Conservation (phyloP, 2,329 filamentous ascomycete species). For the Corinectria fuckeliana region DNA sequence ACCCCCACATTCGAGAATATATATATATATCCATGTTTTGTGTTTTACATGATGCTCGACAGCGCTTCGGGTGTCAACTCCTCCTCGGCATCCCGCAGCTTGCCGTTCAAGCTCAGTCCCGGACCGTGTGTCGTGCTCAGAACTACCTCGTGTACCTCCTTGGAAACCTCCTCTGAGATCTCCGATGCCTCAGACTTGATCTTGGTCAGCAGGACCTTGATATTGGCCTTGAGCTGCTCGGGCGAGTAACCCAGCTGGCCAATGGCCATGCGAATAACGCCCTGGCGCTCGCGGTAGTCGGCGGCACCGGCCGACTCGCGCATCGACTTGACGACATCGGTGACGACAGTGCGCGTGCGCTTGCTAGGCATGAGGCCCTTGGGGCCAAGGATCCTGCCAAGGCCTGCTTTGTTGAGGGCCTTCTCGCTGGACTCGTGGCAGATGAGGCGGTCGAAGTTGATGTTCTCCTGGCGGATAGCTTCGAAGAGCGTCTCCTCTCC, state of each 20-base stretch:
- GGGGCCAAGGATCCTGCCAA: conserved; percentile 86
- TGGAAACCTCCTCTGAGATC: conserved; percentile 62
- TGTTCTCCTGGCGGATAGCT: conserved; percentile 72
- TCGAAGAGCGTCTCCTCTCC: conserved; percentile 89
- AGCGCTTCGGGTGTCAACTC: conserved; percentile 60
- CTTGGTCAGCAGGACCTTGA: conserved; percentile 76
- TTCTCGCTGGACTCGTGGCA: conserved; percentile 81
- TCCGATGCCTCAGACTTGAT: conserved; percentile 80
- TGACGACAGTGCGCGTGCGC: conserved; percentile 89
- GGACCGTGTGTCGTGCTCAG: conserved; percentile 88
- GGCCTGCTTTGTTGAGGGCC: conserved; percentile 79
- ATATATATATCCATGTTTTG: conserved; percentile 5
- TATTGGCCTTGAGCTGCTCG: conserved; percentile 82
- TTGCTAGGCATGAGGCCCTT: conserved; percentile 89
- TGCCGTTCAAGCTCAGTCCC: conserved; percentile 84
- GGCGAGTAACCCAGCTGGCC: conserved; percentile 90
- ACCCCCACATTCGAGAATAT: conserved; percentile 8
- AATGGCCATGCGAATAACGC: conserved; percentile 86
- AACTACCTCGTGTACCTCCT: conserved; percentile 66
- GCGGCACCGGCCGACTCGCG: conserved; percentile 83
- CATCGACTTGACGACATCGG: conserved; percentile 76
- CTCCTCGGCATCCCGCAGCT: conserved; percentile 70
- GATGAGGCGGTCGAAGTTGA: conserved; percentile 88
- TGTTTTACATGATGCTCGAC: conserved; percentile 60
- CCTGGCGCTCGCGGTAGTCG: conserved; percentile 85